These are phyloP conservation scores for Pulveroboletus sp. DNA, from an alignment of 1,284 basidiomycete genomes.

Conservation along the genomic window DNA sequence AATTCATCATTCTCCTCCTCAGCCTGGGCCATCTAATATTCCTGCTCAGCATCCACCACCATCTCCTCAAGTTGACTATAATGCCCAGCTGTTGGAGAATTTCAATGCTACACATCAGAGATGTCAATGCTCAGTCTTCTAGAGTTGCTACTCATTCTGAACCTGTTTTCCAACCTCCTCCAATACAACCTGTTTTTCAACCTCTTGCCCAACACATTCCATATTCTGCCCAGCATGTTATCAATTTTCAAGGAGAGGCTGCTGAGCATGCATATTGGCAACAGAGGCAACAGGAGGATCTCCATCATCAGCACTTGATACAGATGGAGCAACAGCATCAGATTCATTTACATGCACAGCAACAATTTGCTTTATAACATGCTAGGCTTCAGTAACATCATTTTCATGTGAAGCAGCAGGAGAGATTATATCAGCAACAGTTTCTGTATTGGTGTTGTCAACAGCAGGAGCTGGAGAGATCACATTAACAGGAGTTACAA, in stretches of 20 bases:
- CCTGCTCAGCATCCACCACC: not conserved
- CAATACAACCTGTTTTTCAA: too few species aligned
- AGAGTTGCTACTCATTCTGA: too few species aligned
- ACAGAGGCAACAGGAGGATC: not conserved
- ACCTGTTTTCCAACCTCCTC: too few species aligned
- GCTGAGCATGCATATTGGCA: not conserved
- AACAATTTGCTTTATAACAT: too few species aligned
- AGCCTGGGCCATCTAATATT: too few species aligned
- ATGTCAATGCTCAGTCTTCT: not conserved
- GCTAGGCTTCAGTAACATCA: too few species aligned
- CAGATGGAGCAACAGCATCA: too few species aligned
- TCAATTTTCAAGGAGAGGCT: not conserved
- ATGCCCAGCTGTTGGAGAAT: not conserved
- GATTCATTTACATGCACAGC: too few species aligned
- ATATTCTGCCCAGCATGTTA: not conserved
- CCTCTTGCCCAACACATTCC: not conserved
- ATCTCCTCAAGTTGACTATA: not conserved
- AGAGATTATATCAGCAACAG: not conserved
- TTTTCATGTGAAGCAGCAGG: too few species aligned
- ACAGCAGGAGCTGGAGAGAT: not conserved
- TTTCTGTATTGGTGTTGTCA: not conserved
- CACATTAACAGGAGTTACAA: accelerated
- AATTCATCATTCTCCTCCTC: too few species aligned
- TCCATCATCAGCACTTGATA: not conserved
- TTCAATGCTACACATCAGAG: not conserved